Evolutionary conservation across 306 rosid genomes (phyloP).

Genomic region (Fragaria vesca): DNA sequence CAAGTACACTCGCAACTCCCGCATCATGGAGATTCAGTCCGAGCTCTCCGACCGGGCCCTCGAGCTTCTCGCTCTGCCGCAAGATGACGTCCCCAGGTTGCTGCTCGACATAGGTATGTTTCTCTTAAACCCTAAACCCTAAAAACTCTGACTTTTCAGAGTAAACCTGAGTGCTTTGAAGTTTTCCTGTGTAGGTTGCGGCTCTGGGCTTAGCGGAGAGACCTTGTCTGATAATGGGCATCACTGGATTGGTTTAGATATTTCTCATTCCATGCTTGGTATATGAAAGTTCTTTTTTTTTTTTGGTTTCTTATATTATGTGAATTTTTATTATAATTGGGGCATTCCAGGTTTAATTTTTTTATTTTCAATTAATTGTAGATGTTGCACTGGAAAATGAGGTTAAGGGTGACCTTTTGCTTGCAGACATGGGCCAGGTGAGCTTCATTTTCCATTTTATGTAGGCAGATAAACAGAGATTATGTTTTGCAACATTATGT

Average conservation of each 20-base stretch:
- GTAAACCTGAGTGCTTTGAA: background rate
- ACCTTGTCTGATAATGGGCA: conserved; percentile 71
- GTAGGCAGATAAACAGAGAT: background rate
- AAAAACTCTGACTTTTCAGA: background rate
- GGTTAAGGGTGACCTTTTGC: conserved; percentile 88
- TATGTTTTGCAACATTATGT: background rate
- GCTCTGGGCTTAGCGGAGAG: conserved; percentile 96
- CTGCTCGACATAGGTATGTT: conserved; percentile 79
- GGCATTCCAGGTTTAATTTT: background rate
- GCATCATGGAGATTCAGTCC: conserved; percentile 70
- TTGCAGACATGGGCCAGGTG: conserved; percentile 97
- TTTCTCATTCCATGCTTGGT: conserved; percentile 95
- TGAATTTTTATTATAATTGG: background rate
- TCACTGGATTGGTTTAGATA: conserved; percentile 93
- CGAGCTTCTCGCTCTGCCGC: conserved; percentile 81
- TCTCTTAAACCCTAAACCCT: background rate
- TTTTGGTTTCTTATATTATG: background rate
- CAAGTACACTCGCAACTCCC: conserved; percentile 87
- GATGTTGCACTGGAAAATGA: conserved; percentile 86
- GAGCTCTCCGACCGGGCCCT: conserved; percentile 74
- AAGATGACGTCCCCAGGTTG: conserved; percentile 68
- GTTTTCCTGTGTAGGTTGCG: conserved; percentile 60
- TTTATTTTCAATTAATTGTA: conserved; percentile 12
- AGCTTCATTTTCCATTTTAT: background rate
- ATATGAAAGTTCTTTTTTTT: background rate